Evolutionary conservation across 768 basidiomycete species (phyloP).

Genomic region (Rhizopogon vulgaris): DNA sequence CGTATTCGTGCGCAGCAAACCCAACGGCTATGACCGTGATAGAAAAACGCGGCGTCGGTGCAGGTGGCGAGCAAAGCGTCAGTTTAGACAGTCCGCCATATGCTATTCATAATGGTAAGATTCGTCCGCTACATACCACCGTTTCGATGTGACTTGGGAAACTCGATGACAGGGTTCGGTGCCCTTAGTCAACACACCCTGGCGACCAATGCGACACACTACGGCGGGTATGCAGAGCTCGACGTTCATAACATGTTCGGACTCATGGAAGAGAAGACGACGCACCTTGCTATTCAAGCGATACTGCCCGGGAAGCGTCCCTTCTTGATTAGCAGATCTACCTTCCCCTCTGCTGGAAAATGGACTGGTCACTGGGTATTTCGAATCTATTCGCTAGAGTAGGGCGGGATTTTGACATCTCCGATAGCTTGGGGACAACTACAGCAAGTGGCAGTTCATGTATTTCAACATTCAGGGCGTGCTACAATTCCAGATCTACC

Average conservation of each 20-base stretch:
- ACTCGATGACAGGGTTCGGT: constrained; percentile 36
- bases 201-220: constrained; percentile 69
- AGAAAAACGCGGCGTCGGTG: constrained; percentile 42
- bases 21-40: constrained; percentile 13
- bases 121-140: background rate
- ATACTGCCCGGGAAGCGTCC: constrained; percentile 57
- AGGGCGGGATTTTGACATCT: background rate
- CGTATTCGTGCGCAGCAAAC: constrained; percentile 32
- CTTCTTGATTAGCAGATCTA: constrained; percentile 66
- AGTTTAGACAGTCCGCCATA: constrained; percentile 59
- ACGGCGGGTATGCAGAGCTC: constrained; percentile 53
- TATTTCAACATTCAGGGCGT: constrained; percentile 66
- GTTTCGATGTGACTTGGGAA: background rate
- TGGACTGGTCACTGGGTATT: constrained; percentile 70
- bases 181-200: constrained; percentile 49
- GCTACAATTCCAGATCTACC: constrained; percentile 79
- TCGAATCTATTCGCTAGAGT: background rate
- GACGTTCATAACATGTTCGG: constrained; percentile 72
- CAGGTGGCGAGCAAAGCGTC: constrained; percentile 38
- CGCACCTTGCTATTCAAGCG: constrained; percentile 50
- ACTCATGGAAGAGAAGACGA: constrained; percentile 63
- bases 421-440: constrained; percentile 67
- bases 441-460: constrained; percentile 70
- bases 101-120: constrained; percentile 63
- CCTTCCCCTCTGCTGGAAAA: constrained; percentile 60